phyloP scores from a whole-genome alignment of 805 yeast species.

The Metschnikowia peoriensis region DNA sequence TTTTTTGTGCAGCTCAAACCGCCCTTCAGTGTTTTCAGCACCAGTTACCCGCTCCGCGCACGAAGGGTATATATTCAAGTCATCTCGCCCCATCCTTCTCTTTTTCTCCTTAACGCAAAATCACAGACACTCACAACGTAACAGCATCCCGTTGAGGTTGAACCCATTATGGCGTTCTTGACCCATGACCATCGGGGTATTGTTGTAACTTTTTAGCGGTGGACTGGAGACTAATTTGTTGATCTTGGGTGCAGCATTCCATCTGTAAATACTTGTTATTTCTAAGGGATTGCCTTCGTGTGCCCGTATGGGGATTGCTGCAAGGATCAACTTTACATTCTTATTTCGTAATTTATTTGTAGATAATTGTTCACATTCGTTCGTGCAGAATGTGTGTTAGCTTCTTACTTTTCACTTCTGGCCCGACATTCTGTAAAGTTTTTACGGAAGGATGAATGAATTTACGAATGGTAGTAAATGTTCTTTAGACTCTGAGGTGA shows the following conservation, averaged over 20 bases:
- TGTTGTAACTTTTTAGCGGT: constrained; percentile 43
- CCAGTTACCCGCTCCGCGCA: constrained; percentile 29
- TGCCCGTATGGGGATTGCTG: constrained; percentile 70
- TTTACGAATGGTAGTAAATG: too few relatives aligned
- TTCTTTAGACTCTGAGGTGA: too few relatives aligned
- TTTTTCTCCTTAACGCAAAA: constrained; percentile 50
- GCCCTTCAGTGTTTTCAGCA: not conserved
- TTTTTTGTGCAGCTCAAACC: not conserved
- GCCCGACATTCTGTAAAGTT: too few relatives aligned
- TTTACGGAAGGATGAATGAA: too few relatives aligned
- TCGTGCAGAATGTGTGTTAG: not conserved
- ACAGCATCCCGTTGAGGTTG: constrained; percentile 71
- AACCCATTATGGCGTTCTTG: constrained; percentile 61
- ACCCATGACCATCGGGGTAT: constrained; percentile 68
- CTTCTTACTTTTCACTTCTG: too few relatives aligned
- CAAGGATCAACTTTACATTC: constrained; percentile 58
- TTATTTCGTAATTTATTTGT: not conserved
- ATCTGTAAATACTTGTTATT: constrained; percentile 47
- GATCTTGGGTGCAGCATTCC: constrained; percentile 77
- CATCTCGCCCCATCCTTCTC: not conserved
- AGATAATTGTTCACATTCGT: not conserved
- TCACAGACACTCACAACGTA: constrained; percentile 62
- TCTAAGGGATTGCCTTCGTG: constrained; percentile 75
- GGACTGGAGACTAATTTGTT: constrained; percentile 62
- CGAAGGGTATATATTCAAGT: constrained; percentile 12